Percentiles rank a stretch among this genome's conserved stretches.
Evolutionary conservation across 1,139 yeast genomes (phyloP).

Genomic region (Pichia sp.): DNA sequence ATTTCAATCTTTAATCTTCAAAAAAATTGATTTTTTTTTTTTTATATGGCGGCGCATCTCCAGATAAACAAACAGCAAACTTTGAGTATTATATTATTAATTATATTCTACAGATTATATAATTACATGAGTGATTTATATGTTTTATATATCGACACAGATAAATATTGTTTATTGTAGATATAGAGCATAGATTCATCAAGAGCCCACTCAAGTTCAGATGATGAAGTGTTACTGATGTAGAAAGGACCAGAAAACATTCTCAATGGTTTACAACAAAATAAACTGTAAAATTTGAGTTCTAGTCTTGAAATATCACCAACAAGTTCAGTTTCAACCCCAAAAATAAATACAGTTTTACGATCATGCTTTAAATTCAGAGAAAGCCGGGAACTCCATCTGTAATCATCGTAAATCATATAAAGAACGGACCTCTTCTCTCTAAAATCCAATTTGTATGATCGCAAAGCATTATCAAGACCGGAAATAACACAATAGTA

Average conservation of each 20-base stretch:
- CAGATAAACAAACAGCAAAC: too few relatives aligned
- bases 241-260: slow-evolving; percentile 3
- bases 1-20: too few relatives aligned
- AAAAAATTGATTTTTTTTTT: too few relatives aligned
- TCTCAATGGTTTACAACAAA: slow-evolving; percentile 7
- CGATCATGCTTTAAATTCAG: slow-evolving; percentile 5
- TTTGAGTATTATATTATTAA: too few relatives aligned
- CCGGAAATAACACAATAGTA: slow-evolving; percentile 10
- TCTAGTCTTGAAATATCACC: not conserved
- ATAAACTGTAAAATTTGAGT: slow-evolving; percentile 9
- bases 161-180: not conserved
- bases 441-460: slow-evolving; percentile 4
- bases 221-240: not conserved
- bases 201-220: slow-evolving; percentile 1
- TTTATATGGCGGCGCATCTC: too few relatives aligned
- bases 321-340: slow-evolving; percentile 9
- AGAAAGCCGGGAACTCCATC: slow-evolving; percentile 4
- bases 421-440: not conserved
- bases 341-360: slow-evolving; percentile 3
- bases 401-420: slow-evolving; percentile 8
- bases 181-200: not conserved
- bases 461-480: slow-evolving; percentile 1
- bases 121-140: not conserved
- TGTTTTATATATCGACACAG: not conserved
- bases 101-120: too few relatives aligned